phyloP scores from a whole-genome alignment of 2,329 filamentous ascomycete species.

The Colletotrichum scovillei region DNA sequence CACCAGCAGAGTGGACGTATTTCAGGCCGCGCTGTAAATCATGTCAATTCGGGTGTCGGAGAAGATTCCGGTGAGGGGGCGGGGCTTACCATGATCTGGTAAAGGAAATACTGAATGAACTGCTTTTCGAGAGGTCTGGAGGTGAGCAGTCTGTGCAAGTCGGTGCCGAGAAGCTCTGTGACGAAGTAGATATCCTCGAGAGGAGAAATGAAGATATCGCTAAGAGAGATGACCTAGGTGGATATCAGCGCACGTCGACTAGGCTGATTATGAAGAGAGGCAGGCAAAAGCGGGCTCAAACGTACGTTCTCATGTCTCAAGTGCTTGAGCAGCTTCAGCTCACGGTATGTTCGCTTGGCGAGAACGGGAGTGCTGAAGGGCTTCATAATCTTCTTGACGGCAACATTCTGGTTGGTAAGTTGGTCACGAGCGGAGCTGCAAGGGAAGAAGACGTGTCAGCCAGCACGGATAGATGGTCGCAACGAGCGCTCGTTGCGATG shows the following conservation, averaged over 20 bases:
- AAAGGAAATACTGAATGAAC: slow-evolving; percentile 99
- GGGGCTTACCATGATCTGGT: slow-evolving; percentile 89
- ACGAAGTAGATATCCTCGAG: slow-evolving; percentile 99
- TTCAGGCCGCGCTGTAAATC: slow-evolving; percentile 85
- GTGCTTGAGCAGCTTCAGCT: slow-evolving; percentile 97
- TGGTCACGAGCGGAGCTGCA: slow-evolving; percentile 94
- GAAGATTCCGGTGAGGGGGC: neutral
- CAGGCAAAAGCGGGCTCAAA: neutral
- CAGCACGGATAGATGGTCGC: slow-evolving; percentile 34
- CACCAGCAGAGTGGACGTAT: slow-evolving; percentile 98
- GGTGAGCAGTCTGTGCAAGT: slow-evolving; percentile 93
- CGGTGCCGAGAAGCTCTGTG: slow-evolving; percentile 95
- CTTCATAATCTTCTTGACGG: slow-evolving; percentile 99
- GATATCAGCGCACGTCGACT: slow-evolving; percentile 37
- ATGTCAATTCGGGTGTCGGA: slow-evolving; percentile 29
- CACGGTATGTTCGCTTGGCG: slow-evolving; percentile 96
- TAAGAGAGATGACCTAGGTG: slow-evolving; percentile 90
- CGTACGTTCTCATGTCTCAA: slow-evolving; percentile 93
- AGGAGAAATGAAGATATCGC: slow-evolving; percentile 99
- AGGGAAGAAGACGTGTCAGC: slow-evolving; percentile 18
- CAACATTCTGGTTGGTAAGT: slow-evolving; percentile 95
- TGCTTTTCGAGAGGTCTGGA: slow-evolving; percentile 98
- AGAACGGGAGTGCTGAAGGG: slow-evolving; percentile 99
- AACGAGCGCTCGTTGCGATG: slow-evolving; percentile 10
- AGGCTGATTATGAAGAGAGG: neutral